phyloP scores from a whole-genome alignment of 352 stramenopile genomes.

The Pythium insidiosum region DNA sequence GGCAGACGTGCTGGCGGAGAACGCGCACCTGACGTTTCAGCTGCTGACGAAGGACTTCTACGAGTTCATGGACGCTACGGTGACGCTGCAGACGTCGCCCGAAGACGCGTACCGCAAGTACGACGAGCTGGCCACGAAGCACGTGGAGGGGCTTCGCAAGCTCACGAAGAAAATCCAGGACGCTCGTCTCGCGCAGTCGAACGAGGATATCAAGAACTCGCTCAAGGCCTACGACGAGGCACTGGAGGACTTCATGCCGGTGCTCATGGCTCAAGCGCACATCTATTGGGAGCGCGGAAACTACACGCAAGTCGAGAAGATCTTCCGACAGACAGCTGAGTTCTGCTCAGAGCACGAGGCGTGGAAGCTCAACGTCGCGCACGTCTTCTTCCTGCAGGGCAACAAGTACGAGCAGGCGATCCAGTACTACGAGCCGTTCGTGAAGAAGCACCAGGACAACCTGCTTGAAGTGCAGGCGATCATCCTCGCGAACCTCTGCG shows the following conservation, averaged over 20 bases:
- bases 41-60: constrained; percentile 92
- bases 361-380: constrained; percentile 95
- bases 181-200: constrained; percentile 84
- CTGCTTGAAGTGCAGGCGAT: constrained; percentile 94
- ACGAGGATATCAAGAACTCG: constrained; percentile 88
- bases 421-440: constrained; percentile 94
- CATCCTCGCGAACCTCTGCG: constrained; percentile 96
- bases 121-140: constrained; percentile 89
- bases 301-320: constrained; percentile 94
- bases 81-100: constrained; percentile 90
- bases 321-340: constrained; percentile 92
- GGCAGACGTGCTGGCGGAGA: constrained; percentile 93
- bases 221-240: constrained; percentile 92
- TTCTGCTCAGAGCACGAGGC: constrained; percentile 94
- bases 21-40: constrained; percentile 91
- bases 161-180: constrained; percentile 94
- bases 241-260: constrained; percentile 93
- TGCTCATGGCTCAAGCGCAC: constrained; percentile 94
- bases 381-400: constrained; percentile 94
- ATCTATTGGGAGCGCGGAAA: constrained; percentile 97
- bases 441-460: constrained; percentile 88
- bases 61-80: constrained; percentile 93
- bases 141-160: constrained; percentile 90
- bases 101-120: constrained; percentile 93
- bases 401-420: constrained; percentile 86